These are phyloP conservation scores for Dactylella cylindrospora DNA, from an alignment of 2,329 filamentous ascomycete species.

Conservation along the genomic window DNA sequence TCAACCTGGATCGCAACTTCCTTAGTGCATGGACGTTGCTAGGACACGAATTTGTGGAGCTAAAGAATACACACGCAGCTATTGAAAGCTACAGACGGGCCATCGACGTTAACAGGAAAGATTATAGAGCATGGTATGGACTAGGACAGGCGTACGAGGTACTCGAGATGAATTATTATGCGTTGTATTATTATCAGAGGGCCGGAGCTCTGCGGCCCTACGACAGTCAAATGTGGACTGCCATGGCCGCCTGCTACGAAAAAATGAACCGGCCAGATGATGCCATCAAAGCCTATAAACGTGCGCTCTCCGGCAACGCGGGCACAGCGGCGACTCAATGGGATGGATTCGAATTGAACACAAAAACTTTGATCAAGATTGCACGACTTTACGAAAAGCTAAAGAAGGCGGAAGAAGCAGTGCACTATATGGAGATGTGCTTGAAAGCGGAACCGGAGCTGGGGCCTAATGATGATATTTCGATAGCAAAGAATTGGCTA, in stretches of 20 bases:
- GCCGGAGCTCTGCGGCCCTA: constrained; percentile 90
- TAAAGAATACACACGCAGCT: constrained; percentile 97
- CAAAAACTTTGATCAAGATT: constrained; percentile 86
- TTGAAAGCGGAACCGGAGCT: constrained; percentile 81
- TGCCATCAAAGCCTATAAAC: constrained; percentile 91
- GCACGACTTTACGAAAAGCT: constrained; percentile 83
- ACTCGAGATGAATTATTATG: constrained; percentile 96
- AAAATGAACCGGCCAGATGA: constrained; percentile 85
- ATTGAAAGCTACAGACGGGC: constrained; percentile 95
- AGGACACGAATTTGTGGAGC: constrained; percentile 97
- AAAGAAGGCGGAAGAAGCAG: constrained; percentile 74
- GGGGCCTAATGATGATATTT: constrained; percentile 87
- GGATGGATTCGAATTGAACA: constrained; percentile 69
- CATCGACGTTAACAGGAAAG: constrained; percentile 87
- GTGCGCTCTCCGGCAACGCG: constrained; percentile 72
- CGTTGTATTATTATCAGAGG: constrained; percentile 95
- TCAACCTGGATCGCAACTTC: constrained; percentile 86
- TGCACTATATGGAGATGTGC: constrained; percentile 93
- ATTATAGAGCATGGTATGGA: constrained; percentile 98
- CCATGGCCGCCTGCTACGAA: constrained; percentile 85
- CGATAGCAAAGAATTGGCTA: constrained; percentile 90
- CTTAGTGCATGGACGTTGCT: constrained; percentile 96
- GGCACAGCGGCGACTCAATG: constrained; percentile 57
- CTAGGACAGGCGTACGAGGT: constrained; percentile 96
- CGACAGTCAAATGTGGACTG: constrained; percentile 99